A percentile compares a stretch with the other conserved stretches of the same genome.
Evolutionary conservation across 1,139 yeast species (phyloP).

Genomic region (Magnusiomyces fungicola): DNA sequence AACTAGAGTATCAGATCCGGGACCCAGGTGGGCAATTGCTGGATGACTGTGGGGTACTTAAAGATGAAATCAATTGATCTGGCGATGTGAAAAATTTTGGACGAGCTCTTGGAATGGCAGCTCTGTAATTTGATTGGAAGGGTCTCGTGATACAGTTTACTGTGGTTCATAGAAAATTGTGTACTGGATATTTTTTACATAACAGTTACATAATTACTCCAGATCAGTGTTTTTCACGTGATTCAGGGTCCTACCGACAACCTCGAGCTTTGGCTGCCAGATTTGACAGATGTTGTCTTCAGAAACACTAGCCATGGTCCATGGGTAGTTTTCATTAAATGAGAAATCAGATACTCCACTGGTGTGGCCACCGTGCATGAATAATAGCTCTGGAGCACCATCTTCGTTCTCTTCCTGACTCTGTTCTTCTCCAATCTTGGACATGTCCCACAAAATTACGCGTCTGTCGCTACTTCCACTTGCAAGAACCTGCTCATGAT

Average conservation of each 20-base stretch:
- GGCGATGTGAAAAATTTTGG: too few relatives aligned
- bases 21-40: too few relatives aligned
- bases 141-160: too few relatives aligned
- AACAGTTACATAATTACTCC: slow-evolving; percentile 8
- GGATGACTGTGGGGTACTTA: too few relatives aligned
- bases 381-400: slow-evolving; percentile 40
- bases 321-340: slow-evolving; percentile 66
- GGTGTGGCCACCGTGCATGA: slow-evolving; percentile 79
- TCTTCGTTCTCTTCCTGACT: slow-evolving; percentile 38
- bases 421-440: slow-evolving; percentile 37
- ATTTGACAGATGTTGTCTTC: slow-evolving; percentile 82
- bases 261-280: slow-evolving; percentile 44
- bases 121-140: too few relatives aligned
- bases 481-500: slow-evolving; percentile 51
- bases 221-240: slow-evolving; percentile 10
- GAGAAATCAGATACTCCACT: slow-evolving; percentile 76
- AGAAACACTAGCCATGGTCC: slow-evolving; percentile 73
- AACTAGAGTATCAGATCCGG: too few relatives aligned
- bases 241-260: slow-evolving; percentile 11
- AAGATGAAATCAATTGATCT: too few relatives aligned
- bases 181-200: not conserved
- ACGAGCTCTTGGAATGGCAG: too few relatives aligned
- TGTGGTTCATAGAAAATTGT: too few relatives aligned
- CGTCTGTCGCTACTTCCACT: slow-evolving; percentile 67
- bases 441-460: slow-evolving; percentile 67